Percentiles rank a stretch among this genome's conserved stretches.
Conservation (phyloP, 768 basidiomycete species). For the Russula vinacea region DNA sequence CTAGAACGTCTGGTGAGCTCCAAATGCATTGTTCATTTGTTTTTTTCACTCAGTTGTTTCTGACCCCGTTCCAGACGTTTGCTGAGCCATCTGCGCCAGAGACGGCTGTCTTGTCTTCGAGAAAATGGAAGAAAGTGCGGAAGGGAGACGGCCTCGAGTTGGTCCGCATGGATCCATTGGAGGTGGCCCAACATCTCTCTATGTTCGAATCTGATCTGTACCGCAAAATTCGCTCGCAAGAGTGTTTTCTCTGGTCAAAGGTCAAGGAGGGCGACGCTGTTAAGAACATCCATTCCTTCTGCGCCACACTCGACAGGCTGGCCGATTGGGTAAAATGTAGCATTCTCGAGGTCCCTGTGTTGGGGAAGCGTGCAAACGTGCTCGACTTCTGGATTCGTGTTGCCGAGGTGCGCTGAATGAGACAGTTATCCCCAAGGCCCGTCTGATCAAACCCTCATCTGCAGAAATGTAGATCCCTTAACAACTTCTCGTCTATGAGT, state of each 20-base stretch:
- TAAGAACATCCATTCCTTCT: conserved; percentile 52
- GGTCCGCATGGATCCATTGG: conserved; percentile 58
- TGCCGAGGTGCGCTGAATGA: conserved; percentile 58
- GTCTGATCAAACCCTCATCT: background rate
- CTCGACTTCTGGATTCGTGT: conserved; percentile 76
- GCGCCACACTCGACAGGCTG: conserved; percentile 58
- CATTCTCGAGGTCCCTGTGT: conserved; percentile 50
- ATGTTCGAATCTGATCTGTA: conserved; percentile 70
- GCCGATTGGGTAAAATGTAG: conserved; percentile 65
- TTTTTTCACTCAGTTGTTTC: background rate
- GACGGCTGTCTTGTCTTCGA: conserved; percentile 22
- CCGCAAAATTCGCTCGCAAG: conserved; percentile 61
- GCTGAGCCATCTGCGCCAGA: conserved; percentile 18
- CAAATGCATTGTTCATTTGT: background rate
- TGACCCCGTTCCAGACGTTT: conserved; percentile 23
- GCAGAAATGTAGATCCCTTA: conserved; percentile 61
- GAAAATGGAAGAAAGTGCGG: conserved; percentile 42
- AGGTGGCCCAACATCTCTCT: conserved; percentile 80
- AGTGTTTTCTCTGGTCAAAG: conserved; percentile 67
- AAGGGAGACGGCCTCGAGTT: conserved; percentile 59
- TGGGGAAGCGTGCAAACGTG: conserved; percentile 54
- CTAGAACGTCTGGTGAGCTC: conserved; percentile 56
- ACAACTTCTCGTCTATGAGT: conserved; percentile 67
- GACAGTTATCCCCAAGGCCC: background rate
- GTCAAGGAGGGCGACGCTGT: conserved; percentile 39